A percentile compares a stretch with the other conserved stretches of the same genome.
Conservation (phyloP, 169 alveolate species). For the Plasmodium yoelii region DNA sequence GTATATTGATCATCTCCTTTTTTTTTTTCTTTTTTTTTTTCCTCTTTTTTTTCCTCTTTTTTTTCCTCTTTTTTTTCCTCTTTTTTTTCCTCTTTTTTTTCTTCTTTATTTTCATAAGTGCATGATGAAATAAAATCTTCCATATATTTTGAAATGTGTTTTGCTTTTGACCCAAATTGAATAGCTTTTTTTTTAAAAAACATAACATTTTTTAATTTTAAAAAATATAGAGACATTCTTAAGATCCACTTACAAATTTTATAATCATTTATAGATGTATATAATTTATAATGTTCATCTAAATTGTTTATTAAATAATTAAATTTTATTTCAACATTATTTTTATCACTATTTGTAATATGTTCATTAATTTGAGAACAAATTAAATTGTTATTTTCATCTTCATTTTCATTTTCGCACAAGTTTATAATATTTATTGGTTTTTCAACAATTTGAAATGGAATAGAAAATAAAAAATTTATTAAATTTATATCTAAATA, state of each 20-base stretch:
- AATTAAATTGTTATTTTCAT: neutral
- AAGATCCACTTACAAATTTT: conserved; percentile 82
- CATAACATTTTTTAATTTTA: conserved; percentile 75
- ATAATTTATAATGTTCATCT: conserved; percentile 25
- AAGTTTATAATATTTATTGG: conserved; percentile 9
- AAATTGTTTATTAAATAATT: neutral
- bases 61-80: conserved; percentile 17
- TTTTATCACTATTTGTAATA: neutral
- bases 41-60: conserved; percentile 18
- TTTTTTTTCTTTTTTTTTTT: conserved; percentile 13
- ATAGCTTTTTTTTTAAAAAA: conserved; percentile 85
- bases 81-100: conserved; percentile 14
- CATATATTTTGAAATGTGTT: conserved; percentile 54
- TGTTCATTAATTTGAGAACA: neutral
- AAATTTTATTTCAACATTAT: neutral
- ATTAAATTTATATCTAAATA: conserved; percentile 47
- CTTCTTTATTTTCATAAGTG: neutral
- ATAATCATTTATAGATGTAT: conserved; percentile 12
- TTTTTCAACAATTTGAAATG: conserved; percentile 60
- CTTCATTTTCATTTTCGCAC: neutral
- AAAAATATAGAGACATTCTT: conserved; percentile 77
- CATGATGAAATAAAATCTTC: conserved; percentile 14
- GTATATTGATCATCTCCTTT: conserved; percentile 29
- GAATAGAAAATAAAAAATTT: conserved; percentile 37
- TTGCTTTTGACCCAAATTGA: conserved; percentile 84